These are phyloP conservation scores for Ogataea methylovora DNA, from an alignment of 805 yeast genomes.

Conservation along the genomic window DNA sequence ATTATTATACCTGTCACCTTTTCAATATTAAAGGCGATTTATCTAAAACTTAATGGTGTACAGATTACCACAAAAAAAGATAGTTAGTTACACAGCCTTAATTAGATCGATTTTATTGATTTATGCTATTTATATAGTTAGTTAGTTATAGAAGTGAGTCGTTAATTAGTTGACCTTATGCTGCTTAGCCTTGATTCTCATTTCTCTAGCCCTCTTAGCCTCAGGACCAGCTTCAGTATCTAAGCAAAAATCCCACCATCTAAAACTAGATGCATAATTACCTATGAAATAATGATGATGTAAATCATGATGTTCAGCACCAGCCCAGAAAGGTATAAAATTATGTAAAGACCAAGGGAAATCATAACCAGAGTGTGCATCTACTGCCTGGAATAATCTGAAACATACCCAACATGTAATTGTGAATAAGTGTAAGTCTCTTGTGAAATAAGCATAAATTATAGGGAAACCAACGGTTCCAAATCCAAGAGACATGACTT, in stretches of 20 bases:
- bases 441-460: conserved; percentile 40
- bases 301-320: conserved; percentile 55
- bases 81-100: no score
- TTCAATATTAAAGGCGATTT: no score
- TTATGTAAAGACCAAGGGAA: conserved; percentile 55
- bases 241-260: conserved; percentile 49
- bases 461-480: conserved; percentile 59
- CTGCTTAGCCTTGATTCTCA: conserved; percentile 27
- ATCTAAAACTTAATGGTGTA: no score
- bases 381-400: conserved; percentile 52
- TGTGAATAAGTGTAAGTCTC: conserved; percentile 45
- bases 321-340: conserved; percentile 58
- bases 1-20: no score
- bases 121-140: no score
- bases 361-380: conserved; percentile 55
- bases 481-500: conserved; percentile 48
- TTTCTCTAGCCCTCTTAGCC: conserved; percentile 41
- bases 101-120: no score
- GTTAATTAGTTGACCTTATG: no score
- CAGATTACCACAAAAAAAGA: no score
- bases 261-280: conserved; percentile 48
- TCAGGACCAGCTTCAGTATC: conserved; percentile 51
- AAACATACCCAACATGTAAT: conserved; percentile 44
- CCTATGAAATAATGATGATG: conserved; percentile 58
- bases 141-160: no score